Evolutionary conservation across 768 basidiomycete genomes (phyloP).

Genomic region (Clavulina sp.): DNA sequence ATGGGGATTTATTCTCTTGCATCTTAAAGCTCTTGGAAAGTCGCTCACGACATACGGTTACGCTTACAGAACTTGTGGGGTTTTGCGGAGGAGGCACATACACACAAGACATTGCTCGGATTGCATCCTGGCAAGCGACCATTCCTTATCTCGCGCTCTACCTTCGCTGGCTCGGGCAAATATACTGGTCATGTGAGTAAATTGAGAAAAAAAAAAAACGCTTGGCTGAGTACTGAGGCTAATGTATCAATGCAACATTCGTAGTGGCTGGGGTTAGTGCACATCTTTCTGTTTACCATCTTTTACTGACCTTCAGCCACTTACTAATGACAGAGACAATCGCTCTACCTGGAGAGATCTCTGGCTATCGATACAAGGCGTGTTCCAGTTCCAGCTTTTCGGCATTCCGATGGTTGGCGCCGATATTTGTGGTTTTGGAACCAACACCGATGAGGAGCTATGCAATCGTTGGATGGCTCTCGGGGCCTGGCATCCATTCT

Average conservation of each 20-base stretch:
- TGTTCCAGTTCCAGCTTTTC: too few relatives aligned
- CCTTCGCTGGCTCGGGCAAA: slow-evolving; percentile 47
- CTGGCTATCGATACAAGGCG: too few relatives aligned
- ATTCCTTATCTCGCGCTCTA: slow-evolving; percentile 53
- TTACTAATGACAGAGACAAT: too few relatives aligned
- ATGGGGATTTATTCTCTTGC: too few relatives aligned
- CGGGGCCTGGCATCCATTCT: slow-evolving; percentile 65
- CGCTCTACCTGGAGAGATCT: too few relatives aligned
- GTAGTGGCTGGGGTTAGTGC: slow-evolving; percentile 44
- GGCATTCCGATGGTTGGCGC: slow-evolving; percentile 63
- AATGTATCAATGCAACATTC: slow-evolving; percentile 42
- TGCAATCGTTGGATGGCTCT: slow-evolving; percentile 64
- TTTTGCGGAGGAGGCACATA: slow-evolving; percentile 49
- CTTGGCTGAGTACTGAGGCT: slow-evolving; percentile 47
- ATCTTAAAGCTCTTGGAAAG: too few relatives aligned
- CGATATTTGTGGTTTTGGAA: slow-evolving; percentile 40
- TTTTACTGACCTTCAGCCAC: too few relatives aligned
- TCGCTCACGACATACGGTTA: too few relatives aligned
- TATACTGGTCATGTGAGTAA: too few relatives aligned
- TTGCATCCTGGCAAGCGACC: slow-evolving; percentile 45
- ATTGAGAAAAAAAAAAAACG: too few relatives aligned
- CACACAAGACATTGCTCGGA: slow-evolving; percentile 40
- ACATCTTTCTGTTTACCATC: slow-evolving; percentile 43
- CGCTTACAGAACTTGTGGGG: slow-evolving; percentile 40
- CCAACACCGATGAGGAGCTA: slow-evolving; percentile 45